phyloP scores from a whole-genome alignment of 2,329 filamentous ascomycete genomes.

The Fusarium decemcellulare region DNA sequence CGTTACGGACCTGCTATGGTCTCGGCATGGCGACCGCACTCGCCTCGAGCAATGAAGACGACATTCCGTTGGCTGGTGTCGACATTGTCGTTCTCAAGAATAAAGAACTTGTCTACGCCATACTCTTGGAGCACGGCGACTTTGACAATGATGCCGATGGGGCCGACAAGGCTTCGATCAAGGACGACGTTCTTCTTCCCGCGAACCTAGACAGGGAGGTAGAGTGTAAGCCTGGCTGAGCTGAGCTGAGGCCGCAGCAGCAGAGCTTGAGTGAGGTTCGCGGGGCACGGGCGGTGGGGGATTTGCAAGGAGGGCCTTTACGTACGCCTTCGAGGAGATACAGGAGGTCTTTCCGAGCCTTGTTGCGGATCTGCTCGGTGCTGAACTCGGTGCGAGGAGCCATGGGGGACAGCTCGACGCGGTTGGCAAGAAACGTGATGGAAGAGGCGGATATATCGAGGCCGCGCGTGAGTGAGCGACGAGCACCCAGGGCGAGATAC shows the following conservation, averaged over 20 bases:
- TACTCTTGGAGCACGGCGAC: constrained; percentile 97
- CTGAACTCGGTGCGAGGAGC: constrained; percentile 80
- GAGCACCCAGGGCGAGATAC: background rate
- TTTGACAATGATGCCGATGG: constrained; percentile 92
- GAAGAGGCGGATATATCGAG: background rate
- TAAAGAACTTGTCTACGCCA: constrained; percentile 97
- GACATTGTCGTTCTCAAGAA: constrained; percentile 95
- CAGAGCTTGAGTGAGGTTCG: constrained; percentile 25
- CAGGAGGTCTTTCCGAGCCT: constrained; percentile 89
- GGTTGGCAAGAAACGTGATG: constrained; percentile 23
- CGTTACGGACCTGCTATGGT: constrained; percentile 84
- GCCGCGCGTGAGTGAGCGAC: constrained; percentile 16
- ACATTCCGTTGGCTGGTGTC: constrained; percentile 96
- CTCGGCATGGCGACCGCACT: constrained; percentile 87
- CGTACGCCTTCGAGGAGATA: constrained; percentile 95
- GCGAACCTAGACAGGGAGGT: constrained; percentile 77
- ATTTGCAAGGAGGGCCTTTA: constrained; percentile 55
- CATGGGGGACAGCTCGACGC: constrained; percentile 69
- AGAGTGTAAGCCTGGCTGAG: constrained; percentile 10
- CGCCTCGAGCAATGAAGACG: constrained; percentile 91
- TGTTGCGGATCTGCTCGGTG: constrained; percentile 82
- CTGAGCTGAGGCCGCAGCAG: constrained; percentile 21
- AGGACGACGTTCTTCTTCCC: constrained; percentile 99
- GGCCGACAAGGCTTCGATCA: constrained; percentile 90
- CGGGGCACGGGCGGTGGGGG: constrained; percentile 27